Evolutionary conservation across 768 basidiomycete genomes (phyloP).

Genomic region (Strobilomyces dryophilus): DNA sequence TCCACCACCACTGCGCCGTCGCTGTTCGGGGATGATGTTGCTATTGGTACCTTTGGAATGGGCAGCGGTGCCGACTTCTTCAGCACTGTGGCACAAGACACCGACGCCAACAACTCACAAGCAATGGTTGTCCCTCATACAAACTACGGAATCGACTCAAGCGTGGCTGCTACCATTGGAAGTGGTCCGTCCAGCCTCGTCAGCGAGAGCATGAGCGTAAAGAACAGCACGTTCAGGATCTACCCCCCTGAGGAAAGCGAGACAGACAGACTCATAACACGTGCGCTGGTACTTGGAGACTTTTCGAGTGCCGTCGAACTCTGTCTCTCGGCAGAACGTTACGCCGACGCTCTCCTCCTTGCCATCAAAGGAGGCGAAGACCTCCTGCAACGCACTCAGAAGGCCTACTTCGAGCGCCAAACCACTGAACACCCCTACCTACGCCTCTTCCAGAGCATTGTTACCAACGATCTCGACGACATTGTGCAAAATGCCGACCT

Average conservation of each 20-base stretch:
- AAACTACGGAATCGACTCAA: slow-evolving; percentile 79
- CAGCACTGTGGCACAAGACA: slow-evolving; percentile 62
- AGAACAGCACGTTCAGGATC: slow-evolving; percentile 84
- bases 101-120: slow-evolving; percentile 30
- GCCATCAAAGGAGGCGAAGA: slow-evolving; percentile 89
- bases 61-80: slow-evolving; percentile 77
- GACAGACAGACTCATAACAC: slow-evolving; percentile 83
- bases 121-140: slow-evolving; percentile 68
- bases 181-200: slow-evolving; percentile 81
- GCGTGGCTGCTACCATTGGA: slow-evolving; percentile 93
- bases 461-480: slow-evolving; percentile 87
- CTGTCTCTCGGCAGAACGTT: slow-evolving; percentile 84
- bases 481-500: slow-evolving; percentile 96
- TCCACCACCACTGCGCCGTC: slow-evolving; percentile 85
- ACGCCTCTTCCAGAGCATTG: slow-evolving; percentile 91
- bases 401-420: slow-evolving; percentile 86
- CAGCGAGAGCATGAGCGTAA: slow-evolving; percentile 43
- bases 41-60: slow-evolving; percentile 55
- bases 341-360: slow-evolving; percentile 91
- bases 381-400: slow-evolving; percentile 82
- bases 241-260: slow-evolving; percentile 86
- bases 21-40: slow-evolving; percentile 77
- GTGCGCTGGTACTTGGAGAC: slow-evolving; percentile 93
- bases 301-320: slow-evolving; percentile 89
- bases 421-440: slow-evolving; percentile 79